These are phyloP conservation scores for Pulveroboletus sp. DNA, from an alignment of 768 basidiomycete genomes.

Conservation along the genomic window DNA sequence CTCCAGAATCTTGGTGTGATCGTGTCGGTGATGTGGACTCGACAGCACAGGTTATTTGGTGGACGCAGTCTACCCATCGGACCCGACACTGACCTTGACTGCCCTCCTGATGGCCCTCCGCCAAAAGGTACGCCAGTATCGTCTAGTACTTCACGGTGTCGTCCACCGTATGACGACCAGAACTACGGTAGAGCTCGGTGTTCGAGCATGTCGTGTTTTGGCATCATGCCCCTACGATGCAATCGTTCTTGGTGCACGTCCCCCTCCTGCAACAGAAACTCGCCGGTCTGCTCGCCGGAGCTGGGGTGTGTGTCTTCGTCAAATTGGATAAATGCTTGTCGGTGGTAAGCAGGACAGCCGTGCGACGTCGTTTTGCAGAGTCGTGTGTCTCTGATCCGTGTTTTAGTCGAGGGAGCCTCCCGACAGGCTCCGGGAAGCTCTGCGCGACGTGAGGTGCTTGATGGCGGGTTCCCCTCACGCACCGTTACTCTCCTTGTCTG, in stretches of 20 bases:
- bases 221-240: slow-evolving; percentile 42
- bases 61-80: slow-evolving; percentile 37
- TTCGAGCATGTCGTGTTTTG: slow-evolving; percentile 44
- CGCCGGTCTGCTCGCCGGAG: neutral
- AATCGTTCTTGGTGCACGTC: slow-evolving; percentile 53
- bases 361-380: neutral
- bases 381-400: slow-evolving; percentile 1
- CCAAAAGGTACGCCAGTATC: slow-evolving; percentile 27
- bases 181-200: slow-evolving; percentile 5
- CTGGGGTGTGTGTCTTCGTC: slow-evolving; percentile 15
- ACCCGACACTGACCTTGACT: slow-evolving; percentile 33
- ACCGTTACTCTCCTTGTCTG: slow-evolving; percentile 29
- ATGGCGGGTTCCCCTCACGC: slow-evolving; percentile 9
- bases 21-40: neutral
- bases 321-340: slow-evolving; percentile 12
- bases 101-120: slow-evolving; percentile 38
- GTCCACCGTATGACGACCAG: neutral
- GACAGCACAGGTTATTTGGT: slow-evolving; percentile 44
- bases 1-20: neutral
- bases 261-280: slow-evolving; percentile 15
- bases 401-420: slow-evolving; percentile 13
- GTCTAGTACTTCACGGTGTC: slow-evolving; percentile 4
- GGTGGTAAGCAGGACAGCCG: slow-evolving; percentile 15
- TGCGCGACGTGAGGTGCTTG: slow-evolving; percentile 3
- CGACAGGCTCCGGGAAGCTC: slow-evolving; percentile 7